phyloP scores from a whole-genome alignment of 2,329 filamentous ascomycete genomes.

The Talaromyces sp. region DNA sequence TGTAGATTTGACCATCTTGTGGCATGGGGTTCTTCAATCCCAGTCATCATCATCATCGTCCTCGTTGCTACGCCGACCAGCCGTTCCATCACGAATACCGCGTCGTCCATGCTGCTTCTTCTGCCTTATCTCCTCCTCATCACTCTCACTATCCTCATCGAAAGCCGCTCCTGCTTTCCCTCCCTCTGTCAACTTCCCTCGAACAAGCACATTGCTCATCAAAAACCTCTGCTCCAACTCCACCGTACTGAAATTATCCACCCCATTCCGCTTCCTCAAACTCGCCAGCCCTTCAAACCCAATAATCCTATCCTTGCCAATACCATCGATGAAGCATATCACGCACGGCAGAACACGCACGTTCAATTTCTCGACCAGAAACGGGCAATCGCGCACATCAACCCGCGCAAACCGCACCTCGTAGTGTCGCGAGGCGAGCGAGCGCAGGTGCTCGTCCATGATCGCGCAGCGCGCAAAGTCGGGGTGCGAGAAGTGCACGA shows the following conservation, averaged over 20 bases:
- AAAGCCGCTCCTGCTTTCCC: conserved; percentile 19
- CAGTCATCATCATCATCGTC: conserved; percentile 40
- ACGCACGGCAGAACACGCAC: conserved; percentile 45
- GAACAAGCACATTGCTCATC: conserved; percentile 31
- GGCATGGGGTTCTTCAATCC: conserved; percentile 31
- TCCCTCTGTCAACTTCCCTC: conserved; percentile 27
- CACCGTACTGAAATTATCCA: conserved; percentile 33
- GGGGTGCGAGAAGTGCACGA: conserved; percentile 61
- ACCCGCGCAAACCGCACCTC: conserved; percentile 41
- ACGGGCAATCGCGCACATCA: conserved; percentile 42
- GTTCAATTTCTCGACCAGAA: conserved; percentile 43
- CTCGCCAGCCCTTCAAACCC: conserved; percentile 44
- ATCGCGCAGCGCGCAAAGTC: conserved; percentile 58
- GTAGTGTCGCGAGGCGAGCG: conserved; percentile 35
- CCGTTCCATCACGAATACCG: conserved; percentile 23
- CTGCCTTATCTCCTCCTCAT: conserved; percentile 15
- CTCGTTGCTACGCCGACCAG: conserved; percentile 23
- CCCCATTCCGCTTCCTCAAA: conserved; percentile 24
- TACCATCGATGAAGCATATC: conserved; percentile 44
- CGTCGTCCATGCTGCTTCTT: conserved; percentile 6
- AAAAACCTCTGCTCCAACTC: conserved; percentile 40
- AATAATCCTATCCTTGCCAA: conserved; percentile 39
- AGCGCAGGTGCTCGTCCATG: conserved; percentile 56
- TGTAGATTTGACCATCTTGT: background rate
- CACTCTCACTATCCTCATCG: conserved; percentile 17